Conservation (phyloP, 768 basidiomycete species). For the Floccularia luteovirens region DNA sequence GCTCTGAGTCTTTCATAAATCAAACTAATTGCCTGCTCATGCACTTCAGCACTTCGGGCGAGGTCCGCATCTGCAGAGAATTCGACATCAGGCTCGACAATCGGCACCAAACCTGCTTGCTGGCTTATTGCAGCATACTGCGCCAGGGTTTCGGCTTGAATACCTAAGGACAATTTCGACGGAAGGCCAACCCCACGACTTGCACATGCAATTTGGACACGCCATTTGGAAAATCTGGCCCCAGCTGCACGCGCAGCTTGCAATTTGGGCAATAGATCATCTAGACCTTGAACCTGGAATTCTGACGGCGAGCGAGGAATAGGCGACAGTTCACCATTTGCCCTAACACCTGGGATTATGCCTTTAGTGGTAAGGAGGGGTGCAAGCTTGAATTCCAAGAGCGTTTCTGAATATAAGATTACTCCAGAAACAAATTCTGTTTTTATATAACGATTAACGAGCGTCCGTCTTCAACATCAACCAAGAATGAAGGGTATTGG, state of each 20-base stretch:
- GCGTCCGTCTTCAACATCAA: background rate
- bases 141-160: slow-evolving; percentile 38
- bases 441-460: background rate
- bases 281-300: slow-evolving; percentile 42
- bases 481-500: background rate
- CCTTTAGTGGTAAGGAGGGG: slow-evolving; percentile 32
- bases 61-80: slow-evolving; percentile 40
- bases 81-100: slow-evolving; percentile 46
- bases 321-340: slow-evolving; percentile 39
- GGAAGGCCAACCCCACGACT: slow-evolving; percentile 24
- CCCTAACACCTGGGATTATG: slow-evolving; percentile 42
- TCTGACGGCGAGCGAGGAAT: slow-evolving; percentile 36
- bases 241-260: slow-evolving; percentile 35
- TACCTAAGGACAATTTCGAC: slow-evolving; percentile 31
- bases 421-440: slow-evolving; percentile 43
- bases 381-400: slow-evolving; percentile 41
- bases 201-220: slow-evolving; percentile 39
- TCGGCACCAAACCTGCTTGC: slow-evolving; percentile 42
- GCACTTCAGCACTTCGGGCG: slow-evolving; percentile 35
- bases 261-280: slow-evolving; percentile 32
- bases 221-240: slow-evolving; percentile 45
- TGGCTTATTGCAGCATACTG: slow-evolving; percentile 44
- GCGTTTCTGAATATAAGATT: slow-evolving; percentile 40
- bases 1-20: slow-evolving; percentile 36
- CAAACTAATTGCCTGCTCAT: slow-evolving; percentile 34